Conservation (phyloP, 441 rosid species). For the Adansonia rubrostipa region DNA sequence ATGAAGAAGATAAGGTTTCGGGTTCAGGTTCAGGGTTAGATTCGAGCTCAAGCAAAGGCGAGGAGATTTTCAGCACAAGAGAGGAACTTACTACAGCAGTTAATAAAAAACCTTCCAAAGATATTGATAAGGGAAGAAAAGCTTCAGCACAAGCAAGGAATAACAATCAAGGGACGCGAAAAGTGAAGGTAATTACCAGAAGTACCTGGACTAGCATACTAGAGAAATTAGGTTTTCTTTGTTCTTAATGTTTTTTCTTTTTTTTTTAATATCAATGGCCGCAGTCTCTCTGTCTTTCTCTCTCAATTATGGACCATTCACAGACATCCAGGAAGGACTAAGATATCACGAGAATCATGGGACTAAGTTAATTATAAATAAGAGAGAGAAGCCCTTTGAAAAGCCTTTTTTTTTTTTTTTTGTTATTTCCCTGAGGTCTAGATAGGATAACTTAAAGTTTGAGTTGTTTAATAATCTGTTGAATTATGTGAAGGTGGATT, state of each 20-base stretch:
- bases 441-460: neutral
- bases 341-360: constrained; percentile 40
- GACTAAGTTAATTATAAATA: constrained; percentile 17
- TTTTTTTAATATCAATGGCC: neutral
- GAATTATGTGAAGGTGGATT: constrained; percentile 71
- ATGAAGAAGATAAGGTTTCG: constrained; percentile 33
- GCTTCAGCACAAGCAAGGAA: constrained; percentile 44
- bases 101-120: constrained; percentile 39
- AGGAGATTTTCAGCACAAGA: constrained; percentile 55
- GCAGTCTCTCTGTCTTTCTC: neutral
- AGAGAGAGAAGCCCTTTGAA: constrained; percentile 4
- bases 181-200: constrained; percentile 62
- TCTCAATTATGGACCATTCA: neutral
- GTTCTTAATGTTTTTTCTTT: neutral
- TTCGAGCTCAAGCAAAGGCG: constrained; percentile 45
- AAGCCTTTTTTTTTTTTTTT: neutral
- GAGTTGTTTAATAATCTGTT: constrained; percentile 14
- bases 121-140: constrained; percentile 50
- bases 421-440: neutral
- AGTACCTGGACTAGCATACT: neutral
- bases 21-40: constrained; percentile 34
- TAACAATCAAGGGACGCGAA: constrained; percentile 66
- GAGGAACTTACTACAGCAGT: constrained; percentile 39
- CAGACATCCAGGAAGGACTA: constrained; percentile 8
- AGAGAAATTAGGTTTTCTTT: constrained; percentile 1